Conservation (phyloP, 108 stramenopile genomes). For the Skeletonema marinoi region DNA sequence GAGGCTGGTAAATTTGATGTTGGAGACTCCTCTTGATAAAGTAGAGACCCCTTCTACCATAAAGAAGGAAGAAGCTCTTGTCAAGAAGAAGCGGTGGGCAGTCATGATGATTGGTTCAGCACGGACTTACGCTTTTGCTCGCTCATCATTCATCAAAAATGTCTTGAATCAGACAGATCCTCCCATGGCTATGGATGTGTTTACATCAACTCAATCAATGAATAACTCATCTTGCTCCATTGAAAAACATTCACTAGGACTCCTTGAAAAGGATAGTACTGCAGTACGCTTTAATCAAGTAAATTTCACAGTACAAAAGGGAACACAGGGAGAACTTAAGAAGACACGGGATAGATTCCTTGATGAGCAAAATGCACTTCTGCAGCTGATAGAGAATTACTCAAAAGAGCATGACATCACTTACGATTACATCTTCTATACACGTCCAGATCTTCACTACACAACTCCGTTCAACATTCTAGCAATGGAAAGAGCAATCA, state of each 20-base stretch:
- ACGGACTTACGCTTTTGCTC: conserved; percentile 10
- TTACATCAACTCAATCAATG: too few relatives aligned
- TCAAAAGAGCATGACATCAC: conserved; percentile 1
- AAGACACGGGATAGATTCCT: conserved; percentile 4
- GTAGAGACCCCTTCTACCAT: too few relatives aligned
- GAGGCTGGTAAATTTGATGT: too few relatives aligned
- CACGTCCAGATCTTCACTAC: conserved; percentile 7
- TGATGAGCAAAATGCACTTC: background rate
- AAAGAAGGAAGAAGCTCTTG: too few relatives aligned
- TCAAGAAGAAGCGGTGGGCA: conserved; percentile 30
- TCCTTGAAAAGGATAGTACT: conserved; percentile 1
- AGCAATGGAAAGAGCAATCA: background rate
- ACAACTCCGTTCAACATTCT: conserved; percentile 2
- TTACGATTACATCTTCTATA: conserved; percentile 16
- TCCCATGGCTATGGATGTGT: conserved; percentile 27
- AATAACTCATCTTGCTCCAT: background rate
- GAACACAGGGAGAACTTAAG: too few relatives aligned
- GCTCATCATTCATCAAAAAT: conserved; percentile 2
- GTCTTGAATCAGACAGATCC: conserved; percentile 11
- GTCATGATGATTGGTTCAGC: conserved; percentile 24
- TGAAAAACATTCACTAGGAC: background rate
- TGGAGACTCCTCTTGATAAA: too few relatives aligned
- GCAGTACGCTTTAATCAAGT: conserved; percentile 2
- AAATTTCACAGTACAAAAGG: too few relatives aligned
- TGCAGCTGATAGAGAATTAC: conserved; percentile 4